Conservation (phyloP, 2,329 filamentous ascomycete species). For the Xylaria sp. region DNA sequence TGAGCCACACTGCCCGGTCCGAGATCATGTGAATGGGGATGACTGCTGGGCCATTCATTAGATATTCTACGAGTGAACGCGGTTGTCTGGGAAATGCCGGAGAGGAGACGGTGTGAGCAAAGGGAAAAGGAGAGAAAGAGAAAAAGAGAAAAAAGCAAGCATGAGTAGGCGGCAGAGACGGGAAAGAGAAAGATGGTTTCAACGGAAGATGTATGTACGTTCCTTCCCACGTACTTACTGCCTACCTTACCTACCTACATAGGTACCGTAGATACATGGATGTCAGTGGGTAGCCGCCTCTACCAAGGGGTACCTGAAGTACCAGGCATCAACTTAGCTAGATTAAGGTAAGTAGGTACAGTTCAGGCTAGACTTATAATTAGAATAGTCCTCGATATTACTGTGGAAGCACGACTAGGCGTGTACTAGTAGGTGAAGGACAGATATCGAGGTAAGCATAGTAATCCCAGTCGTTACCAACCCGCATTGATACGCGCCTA, state of each 20-base stretch:
- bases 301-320: neutral
- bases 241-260: neutral
- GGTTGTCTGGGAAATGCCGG: neutral
- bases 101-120: neutral
- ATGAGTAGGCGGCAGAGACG: neutral
- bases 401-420: neutral
- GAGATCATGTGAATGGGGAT: constrained; percentile 18
- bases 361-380: constrained; percentile 4
- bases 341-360: neutral
- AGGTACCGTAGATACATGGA: neutral
- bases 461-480: constrained; percentile 2
- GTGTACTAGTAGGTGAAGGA: constrained; percentile 2
- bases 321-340: neutral
- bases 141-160: neutral
- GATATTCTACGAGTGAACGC: neutral
- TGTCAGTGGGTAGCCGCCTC: neutral
- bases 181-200: constrained; percentile 2
- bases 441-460: neutral
- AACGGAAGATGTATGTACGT: neutral
- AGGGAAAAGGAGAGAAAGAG: neutral
- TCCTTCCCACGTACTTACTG: neutral
- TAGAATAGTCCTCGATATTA: neutral
- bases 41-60: neutral
- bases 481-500: neutral
- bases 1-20: constrained; percentile 36